Conservation (phyloP, 768 basidiomycete genomes). For the Nidula microcarpa region DNA sequence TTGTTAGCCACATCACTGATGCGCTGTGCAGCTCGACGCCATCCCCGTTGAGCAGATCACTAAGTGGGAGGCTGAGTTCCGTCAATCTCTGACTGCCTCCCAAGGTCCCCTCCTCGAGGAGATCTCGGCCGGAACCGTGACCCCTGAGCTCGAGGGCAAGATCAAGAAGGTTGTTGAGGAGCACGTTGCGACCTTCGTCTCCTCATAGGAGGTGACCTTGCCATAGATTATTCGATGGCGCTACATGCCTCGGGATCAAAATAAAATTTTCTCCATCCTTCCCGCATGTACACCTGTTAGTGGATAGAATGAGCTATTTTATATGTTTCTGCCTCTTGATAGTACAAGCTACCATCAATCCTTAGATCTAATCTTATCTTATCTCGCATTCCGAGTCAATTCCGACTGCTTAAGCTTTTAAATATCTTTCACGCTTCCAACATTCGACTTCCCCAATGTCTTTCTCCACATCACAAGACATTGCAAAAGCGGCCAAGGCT, state of each 20-base stretch:
- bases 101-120: slow-evolving; percentile 78
- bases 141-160: slow-evolving; percentile 86
- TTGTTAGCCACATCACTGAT: not conserved
- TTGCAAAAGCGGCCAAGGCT: slow-evolving; percentile 76
- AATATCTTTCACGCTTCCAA: not conserved
- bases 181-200: slow-evolving; percentile 78
- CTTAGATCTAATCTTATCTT: slow-evolving; percentile 2
- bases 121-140: slow-evolving; percentile 80
- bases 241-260: slow-evolving; percentile 21
- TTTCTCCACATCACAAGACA: slow-evolving; percentile 37
- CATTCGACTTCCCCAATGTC: too few species aligned
- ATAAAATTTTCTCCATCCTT: slow-evolving; percentile 19
- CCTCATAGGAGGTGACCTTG: slow-evolving; percentile 33
- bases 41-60: slow-evolving; percentile 95
- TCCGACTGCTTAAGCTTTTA: not conserved
- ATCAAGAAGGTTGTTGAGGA: slow-evolving; percentile 95
- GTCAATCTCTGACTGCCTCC: slow-evolving; percentile 74
- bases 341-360: slow-evolving; percentile 14
- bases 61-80: slow-evolving; percentile 91
- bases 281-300: not conserved
- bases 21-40: slow-evolving; percentile 67
- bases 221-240: slow-evolving; percentile 21
- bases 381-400: slow-evolving; percentile 4
- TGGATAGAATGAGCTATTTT: not conserved
- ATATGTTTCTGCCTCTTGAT: not conserved